Base-by-base conservation (phyloP, 2,329 filamentous ascomycete species). In the Ceratocystis ficicola region DNA sequence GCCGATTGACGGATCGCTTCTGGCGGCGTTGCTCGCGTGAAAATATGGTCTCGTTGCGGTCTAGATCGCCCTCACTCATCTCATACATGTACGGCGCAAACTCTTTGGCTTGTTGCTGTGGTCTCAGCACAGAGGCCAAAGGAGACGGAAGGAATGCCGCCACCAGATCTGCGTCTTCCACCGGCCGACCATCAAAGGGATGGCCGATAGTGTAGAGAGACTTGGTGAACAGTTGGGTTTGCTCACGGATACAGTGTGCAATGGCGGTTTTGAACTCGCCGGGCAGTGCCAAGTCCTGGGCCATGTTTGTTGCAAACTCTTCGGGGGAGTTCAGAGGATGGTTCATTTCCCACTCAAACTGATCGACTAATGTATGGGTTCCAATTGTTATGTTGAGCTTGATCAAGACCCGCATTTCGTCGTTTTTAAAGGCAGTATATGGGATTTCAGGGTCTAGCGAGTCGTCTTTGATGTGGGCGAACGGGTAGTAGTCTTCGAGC, bases 271-370 rank as follows among this genome's bases (percentile, higher is more conserved):
- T 92, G 72, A 99, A 99, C 75, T 99, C 94, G 69, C 94, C 94
- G 0, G 90, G 90, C 20, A 99, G 81, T 3, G 92, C 92, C 30
- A 99, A 81, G 72, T 99, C 94, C 67, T 86, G 84, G 0, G 92
- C 86, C 90, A 97, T 95, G 73, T 86, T 86, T 68, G 84, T 80
- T 30, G 94, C 94, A 74, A 99, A 99, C 67, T 95, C 90, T 76
- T 99, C 94, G 1, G 94, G 91, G 0, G 89, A 95, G 74, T 99
- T 99, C 65, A 87, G 78, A 0, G 92, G 88, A 74, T 96, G 95
- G 76, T 97, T 97, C 73, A 97, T 91, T 71, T 99, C 94, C 94
- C 94, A 99, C 76, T 99, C 94, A 69, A 99, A 97, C 74, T 97
- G 94, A 72, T 99, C 94, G 44, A 96, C 87, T 30, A 99, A 80